A percentile compares a stretch with the other conserved stretches of the same genome.
These are phyloP conservation scores for Umbelopsis sp. DNA, from an alignment of 371 early-diverging fungal species.

Conservation along the genomic window DNA sequence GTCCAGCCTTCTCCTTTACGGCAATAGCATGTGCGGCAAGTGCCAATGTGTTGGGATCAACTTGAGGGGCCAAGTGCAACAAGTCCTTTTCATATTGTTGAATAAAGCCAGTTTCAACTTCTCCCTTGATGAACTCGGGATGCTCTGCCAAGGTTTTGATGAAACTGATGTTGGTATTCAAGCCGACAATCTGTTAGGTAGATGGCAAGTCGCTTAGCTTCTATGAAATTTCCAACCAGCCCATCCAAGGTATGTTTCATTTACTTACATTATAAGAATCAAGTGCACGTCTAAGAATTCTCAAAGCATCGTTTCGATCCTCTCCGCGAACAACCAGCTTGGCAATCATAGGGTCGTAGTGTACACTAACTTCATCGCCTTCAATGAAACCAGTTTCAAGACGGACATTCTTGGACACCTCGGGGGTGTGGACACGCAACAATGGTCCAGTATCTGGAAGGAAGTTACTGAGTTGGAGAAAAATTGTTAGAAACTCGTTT, in stretches of 20 bases:
- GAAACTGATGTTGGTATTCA: constrained; percentile 93
- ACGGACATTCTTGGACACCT: constrained; percentile 65
- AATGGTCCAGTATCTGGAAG: constrained; percentile 94
- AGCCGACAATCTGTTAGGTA: constrained; percentile 72
- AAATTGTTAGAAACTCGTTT: too few relatives aligned
- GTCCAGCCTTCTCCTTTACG: constrained; percentile 49
- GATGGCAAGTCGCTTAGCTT: background rate
- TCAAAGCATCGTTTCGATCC: constrained; percentile 85
- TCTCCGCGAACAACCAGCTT: constrained; percentile 90
- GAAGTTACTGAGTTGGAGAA: constrained; percentile 64
- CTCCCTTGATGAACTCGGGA: constrained; percentile 84
- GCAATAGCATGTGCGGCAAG: constrained; percentile 74
- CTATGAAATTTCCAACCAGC: too few relatives aligned
- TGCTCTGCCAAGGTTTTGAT: constrained; percentile 78
- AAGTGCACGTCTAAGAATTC: constrained; percentile 79
- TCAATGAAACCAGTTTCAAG: constrained; percentile 93
- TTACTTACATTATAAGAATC: constrained; percentile 71
- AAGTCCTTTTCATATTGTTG: constrained; percentile 72
- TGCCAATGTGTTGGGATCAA: constrained; percentile 61
- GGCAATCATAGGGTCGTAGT: constrained; percentile 98
- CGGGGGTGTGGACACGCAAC: constrained; percentile 74
- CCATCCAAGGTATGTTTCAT: too few relatives aligned
- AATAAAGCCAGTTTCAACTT: constrained; percentile 96
- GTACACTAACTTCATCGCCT: constrained; percentile 90
- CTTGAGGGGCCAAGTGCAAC: constrained; percentile 56